Base-by-base conservation (phyloP, 441 rosid genomes). In the Bocquillonia castaneifolia region DNA sequence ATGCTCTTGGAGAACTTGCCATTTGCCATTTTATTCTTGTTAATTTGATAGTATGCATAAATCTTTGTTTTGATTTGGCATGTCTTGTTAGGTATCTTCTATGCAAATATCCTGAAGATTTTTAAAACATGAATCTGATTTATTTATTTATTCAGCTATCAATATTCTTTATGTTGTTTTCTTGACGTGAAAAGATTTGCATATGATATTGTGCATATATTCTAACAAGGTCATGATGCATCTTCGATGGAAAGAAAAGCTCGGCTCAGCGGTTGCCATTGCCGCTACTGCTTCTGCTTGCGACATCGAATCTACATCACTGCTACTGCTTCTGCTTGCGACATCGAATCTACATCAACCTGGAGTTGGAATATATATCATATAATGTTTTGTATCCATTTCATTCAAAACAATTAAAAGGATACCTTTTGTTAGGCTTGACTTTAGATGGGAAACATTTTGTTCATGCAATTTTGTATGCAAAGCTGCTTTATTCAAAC, bases 161-260 rank as follows among this genome's bases (percentile, higher is more conserved):
- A 10, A 6, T 39, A 44, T 32, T 70, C 23, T 53, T 53, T 48
- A 55, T 36, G 66, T 45, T 64, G 52, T 23, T 75, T 83, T 84
- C 71, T 91, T 88, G 73, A 88, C 82, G 0, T 12, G 45, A 75
- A 76, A 51, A 93, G 97, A 84, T 89, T 93, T 77, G 99, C 96
- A 2, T 91, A 91, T 47, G 99, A 93, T 73, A 81, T 87, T 14
- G 93, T 93, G 77, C 97, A 93, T 74, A 93, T 91, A 75, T 93
- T 93, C 87, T 89, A 83, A 88, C 3, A 75, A 64, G 44, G 59
- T 5, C 57, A 50, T 25, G 58, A 53, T 5, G 10, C 39, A 37
- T 53, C 31, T 39, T 2, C 36, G 57, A 23, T 0, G 59, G 52
- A 51, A 56, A 52, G 59, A 47, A 56, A 64, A 40, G 18, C 23